Base-by-base conservation (phyloP, 2,329 filamentous ascomycete genomes). In the Penicillium decumbens region DNA sequence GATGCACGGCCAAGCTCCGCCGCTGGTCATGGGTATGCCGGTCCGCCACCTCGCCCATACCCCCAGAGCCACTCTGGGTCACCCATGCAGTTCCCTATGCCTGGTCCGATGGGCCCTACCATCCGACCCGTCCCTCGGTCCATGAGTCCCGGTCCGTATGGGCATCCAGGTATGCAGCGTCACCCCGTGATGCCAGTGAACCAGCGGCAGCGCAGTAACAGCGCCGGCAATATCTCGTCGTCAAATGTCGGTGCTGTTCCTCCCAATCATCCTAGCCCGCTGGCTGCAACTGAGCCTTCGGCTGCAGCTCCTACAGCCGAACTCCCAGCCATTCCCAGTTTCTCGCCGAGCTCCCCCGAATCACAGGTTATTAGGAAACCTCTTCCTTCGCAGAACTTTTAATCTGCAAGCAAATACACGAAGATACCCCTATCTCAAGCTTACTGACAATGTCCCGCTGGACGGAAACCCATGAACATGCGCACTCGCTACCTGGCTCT, bases 281-380 rank as follows among this genome's bases (percentile, higher is more conserved):
- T 66, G 5, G 65, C 64, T 18, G 59, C 55, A 32, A 49, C 55
- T 12, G 48, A 45, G 27, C 41, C 54, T 13, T 55, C 57, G 8
- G 41, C 47, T 8, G 48, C 55, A 10, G 53, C 54, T n/a, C 77
- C 49, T 66, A 75, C 41, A 73, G 74, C 45, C 20, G 56, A 58
- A 6, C 62, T 65, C 10, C 64, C 65, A 55, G 73, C 74, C 5
- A 75, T 79, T 58, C 75, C 76, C 33, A 65, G 60, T 39, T 62
- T 60, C 41, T 52, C 64, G 56, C 42, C 69, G 55, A 45, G 65
- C 60, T 47, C 69, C 70, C 33, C 65, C 2, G 54, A 42, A 38
- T 53, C 72, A 27, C 69, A 75, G 24, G 72, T 80, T 51, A 73
- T 68, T 57, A 75, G 79, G 47, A 82, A 83, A 65, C 78, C 80